Percentiles rank a stretch among this genome's conserved stretches.
phyloP scores from a whole-genome alignment of 306 rosid genomes.

The Sicyos baderoa region DNA sequence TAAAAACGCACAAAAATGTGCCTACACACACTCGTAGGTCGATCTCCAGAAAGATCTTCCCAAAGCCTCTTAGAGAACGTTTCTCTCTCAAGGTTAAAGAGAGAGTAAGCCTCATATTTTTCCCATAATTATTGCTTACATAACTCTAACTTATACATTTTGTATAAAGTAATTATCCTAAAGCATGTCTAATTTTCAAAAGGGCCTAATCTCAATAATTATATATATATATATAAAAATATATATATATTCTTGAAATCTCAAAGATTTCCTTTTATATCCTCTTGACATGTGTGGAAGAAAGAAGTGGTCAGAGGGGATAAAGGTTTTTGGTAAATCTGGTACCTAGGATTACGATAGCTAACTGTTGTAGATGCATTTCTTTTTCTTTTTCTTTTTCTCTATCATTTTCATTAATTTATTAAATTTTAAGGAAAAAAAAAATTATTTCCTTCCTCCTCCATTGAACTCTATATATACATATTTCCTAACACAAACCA shows the following conservation, averaged over 20 bases:
- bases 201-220: too few relatives aligned
- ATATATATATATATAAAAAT: too few relatives aligned
- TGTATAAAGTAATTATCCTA: too few relatives aligned
- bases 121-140: too few relatives aligned
- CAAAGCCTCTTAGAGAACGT: too few relatives aligned
- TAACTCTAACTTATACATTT: too few relatives aligned
- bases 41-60: too few relatives aligned
- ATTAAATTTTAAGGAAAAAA: not conserved
- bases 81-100: too few relatives aligned
- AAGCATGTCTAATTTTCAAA: too few relatives aligned
- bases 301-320: constrained; percentile 33
- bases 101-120: too few relatives aligned
- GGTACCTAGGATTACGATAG: constrained; percentile 60
- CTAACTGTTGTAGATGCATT: constrained; percentile 45
- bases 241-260: constrained; percentile 24
- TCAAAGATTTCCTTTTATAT: constrained; percentile 24
- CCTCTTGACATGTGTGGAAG: constrained; percentile 38
- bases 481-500: constrained; percentile 8
- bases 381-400: constrained; percentile 17
- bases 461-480: constrained; percentile 15
- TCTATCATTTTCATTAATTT: constrained; percentile 25
- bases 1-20: too few relatives aligned
- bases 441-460: not conserved
- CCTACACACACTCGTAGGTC: too few relatives aligned
- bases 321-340: constrained; percentile 49